phyloP scores from a whole-genome alignment of 257 asterid species.

The Anisodus acutangulus region DNA sequence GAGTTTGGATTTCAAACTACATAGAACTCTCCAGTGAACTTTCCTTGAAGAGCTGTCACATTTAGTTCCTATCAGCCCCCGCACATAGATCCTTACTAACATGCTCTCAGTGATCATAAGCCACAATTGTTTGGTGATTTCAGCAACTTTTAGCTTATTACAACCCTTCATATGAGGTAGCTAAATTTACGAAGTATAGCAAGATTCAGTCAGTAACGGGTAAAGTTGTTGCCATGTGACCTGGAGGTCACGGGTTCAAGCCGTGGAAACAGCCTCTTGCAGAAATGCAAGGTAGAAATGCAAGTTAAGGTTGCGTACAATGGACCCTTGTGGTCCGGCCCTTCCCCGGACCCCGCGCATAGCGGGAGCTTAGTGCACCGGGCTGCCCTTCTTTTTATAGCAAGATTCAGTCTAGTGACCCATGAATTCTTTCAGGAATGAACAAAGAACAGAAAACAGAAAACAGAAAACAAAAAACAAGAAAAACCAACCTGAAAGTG shows the following conservation, averaged over 20 bases:
- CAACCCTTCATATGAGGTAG: background rate
- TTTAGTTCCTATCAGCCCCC: background rate
- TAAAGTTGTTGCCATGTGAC: too few relatives aligned
- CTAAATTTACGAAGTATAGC: background rate
- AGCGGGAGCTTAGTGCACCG: too few relatives aligned
- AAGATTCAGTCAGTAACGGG: background rate
- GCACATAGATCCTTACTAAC: background rate
- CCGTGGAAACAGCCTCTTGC: too few relatives aligned
- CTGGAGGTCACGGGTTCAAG: too few relatives aligned
- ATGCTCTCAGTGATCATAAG: background rate
- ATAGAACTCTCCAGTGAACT: background rate
- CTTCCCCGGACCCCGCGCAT: too few relatives aligned
- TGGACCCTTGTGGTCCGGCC: too few relatives aligned
- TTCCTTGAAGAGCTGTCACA: too few relatives aligned
- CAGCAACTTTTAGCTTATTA: constrained; percentile 10
- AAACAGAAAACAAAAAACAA: constrained; percentile 3
- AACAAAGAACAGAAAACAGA: background rate
- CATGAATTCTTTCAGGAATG: background rate
- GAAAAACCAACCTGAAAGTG: constrained; percentile 51
- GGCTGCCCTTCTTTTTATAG: too few relatives aligned
- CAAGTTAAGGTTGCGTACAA: too few relatives aligned
- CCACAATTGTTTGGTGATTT: constrained; percentile 1
- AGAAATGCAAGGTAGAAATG: too few relatives aligned
- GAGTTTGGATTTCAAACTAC: constrained; percentile 10
- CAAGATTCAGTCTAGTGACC: constrained; percentile 8